A percentile compares a stretch with the other conserved stretches of the same genome.
These are phyloP conservation scores for Phytophthora boehmeriae DNA, from an alignment of 352 stramenopile species.

Conservation along the genomic window DNA sequence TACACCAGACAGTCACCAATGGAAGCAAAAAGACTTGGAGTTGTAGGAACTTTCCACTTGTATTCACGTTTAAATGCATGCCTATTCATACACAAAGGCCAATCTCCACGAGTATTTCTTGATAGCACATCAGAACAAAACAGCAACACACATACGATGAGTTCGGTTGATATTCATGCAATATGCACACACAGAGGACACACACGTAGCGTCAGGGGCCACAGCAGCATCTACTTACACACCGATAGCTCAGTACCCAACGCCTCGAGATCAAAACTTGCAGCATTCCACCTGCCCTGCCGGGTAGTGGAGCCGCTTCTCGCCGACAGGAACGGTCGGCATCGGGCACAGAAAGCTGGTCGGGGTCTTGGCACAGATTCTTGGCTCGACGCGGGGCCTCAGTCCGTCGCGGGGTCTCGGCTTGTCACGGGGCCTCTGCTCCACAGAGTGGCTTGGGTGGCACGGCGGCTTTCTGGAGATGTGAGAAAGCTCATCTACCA, in stretches of 20 bases:
- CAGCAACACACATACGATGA: constrained; percentile 1
- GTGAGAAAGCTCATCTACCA: neutral
- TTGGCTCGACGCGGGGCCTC: too few species aligned
- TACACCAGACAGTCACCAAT: neutral
- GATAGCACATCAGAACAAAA: neutral
- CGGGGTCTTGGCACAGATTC: too few species aligned
- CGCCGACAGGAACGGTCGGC: neutral
- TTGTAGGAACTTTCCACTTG: neutral
- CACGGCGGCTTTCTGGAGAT: neutral
- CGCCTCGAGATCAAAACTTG: neutral
- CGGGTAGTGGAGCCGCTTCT: neutral
- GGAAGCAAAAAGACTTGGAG: constrained; percentile 3
- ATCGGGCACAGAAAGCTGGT: too few species aligned
- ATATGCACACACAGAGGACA: neutral
- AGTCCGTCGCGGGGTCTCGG: too few species aligned
- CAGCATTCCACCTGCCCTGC: neutral
- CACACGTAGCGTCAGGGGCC: too few species aligned
- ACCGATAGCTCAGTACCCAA: neutral
- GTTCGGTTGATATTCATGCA: neutral
- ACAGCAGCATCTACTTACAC: neutral
- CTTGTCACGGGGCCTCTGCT: neutral
- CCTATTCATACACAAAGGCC: constrained; percentile 1
- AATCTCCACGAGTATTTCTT: neutral
- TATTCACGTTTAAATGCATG: constrained; percentile 1
- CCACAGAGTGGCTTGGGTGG: neutral